phyloP scores from a whole-genome alignment of 2,329 filamentous ascomycete species.

The Ilyonectria destructans region DNA sequence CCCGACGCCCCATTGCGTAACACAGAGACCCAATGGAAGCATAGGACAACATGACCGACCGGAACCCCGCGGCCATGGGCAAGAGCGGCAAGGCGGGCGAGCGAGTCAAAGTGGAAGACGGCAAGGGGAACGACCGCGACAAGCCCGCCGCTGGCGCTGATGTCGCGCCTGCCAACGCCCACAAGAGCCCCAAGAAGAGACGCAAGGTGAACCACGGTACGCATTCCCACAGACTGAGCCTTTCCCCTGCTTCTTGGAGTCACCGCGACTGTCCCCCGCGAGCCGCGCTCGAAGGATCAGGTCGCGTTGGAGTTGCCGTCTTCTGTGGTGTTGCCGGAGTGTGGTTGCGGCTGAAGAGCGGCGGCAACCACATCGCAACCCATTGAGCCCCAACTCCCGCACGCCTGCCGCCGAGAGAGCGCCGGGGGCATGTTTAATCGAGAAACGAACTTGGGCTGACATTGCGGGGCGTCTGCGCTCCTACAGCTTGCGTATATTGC shows the following conservation, averaged over 20 bases:
- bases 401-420: constrained; percentile 26
- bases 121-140: constrained; percentile 52
- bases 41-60: constrained; percentile 54
- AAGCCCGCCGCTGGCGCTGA: constrained; percentile 44
- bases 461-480: constrained; percentile 49
- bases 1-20: constrained; percentile 52
- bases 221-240: constrained; percentile 51
- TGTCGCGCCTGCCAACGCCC: constrained; percentile 43
- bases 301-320: constrained; percentile 26
- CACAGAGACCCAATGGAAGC: constrained; percentile 54
- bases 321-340: constrained; percentile 32
- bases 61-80: constrained; percentile 53
- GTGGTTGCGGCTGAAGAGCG: constrained; percentile 35
- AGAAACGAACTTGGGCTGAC: constrained; percentile 53
- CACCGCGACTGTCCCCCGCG: constrained; percentile 8
- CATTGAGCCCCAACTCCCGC: constrained; percentile 31
- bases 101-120: constrained; percentile 45
- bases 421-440: constrained; percentile 36
- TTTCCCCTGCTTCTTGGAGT: neutral
- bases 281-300: constrained; percentile 23
- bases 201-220: constrained; percentile 93
- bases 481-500: constrained; percentile 87
- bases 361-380: constrained; percentile 27
- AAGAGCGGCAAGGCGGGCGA: constrained; percentile 51
- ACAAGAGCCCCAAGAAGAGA: constrained; percentile 83